Percentiles rank a stretch among this genome's conserved stretches.
These are phyloP conservation scores for Anethum foeniculum DNA, from an alignment of 140 eudicot genomes.

Conservation along the genomic window DNA sequence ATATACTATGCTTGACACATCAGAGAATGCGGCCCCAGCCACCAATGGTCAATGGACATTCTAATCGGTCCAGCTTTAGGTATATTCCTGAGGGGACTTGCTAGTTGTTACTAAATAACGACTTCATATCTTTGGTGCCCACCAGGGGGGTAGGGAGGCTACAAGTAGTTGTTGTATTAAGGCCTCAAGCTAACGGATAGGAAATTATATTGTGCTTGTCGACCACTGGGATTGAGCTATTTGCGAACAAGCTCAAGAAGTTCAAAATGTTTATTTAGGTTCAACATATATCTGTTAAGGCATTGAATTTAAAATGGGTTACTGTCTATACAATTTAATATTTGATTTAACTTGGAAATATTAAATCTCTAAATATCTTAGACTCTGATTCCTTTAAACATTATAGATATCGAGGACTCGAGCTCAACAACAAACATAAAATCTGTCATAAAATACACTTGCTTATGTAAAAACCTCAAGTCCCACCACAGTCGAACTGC, in stretches of 20 bases:
- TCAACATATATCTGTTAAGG: background rate
- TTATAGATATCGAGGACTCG: background rate
- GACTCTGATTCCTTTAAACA: background rate
- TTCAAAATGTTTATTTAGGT: background rate
- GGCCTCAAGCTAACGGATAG: background rate
- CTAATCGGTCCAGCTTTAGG: conserved; percentile 21
- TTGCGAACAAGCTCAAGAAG: background rate
- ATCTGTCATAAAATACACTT: background rate
- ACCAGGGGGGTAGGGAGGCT: conserved; percentile 25
- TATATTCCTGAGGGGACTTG: conserved; percentile 34
- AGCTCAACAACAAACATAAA: background rate
- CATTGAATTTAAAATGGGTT: background rate
- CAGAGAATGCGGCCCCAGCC: conserved; percentile 19
- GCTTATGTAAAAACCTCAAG: background rate
- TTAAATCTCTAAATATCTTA: background rate
- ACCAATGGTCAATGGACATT: conserved; percentile 23
- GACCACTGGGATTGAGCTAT: background rate
- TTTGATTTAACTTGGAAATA: background rate
- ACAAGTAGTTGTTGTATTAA: background rate
- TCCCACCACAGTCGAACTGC: background rate
- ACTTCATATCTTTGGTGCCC: conserved; percentile 26
- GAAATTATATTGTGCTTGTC: background rate
- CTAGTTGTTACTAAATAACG: conserved; percentile 9
- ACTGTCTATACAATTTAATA: background rate
- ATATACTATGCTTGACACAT: conserved; percentile 27